Conservation (phyloP, 805 yeast genomes). For the Komagataella phaffii region DNA sequence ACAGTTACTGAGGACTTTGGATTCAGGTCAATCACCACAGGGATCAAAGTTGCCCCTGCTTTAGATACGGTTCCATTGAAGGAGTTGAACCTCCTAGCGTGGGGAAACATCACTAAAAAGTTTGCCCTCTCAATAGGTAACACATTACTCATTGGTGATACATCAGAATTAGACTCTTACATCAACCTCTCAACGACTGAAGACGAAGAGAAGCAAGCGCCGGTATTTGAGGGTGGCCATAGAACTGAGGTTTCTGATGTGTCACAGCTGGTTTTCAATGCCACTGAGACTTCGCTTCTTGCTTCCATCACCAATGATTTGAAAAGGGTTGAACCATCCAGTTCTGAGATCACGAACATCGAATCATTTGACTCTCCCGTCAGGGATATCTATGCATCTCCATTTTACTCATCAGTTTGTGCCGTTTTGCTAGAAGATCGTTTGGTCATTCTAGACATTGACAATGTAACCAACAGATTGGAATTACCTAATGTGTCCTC, state of each 20-base stretch:
- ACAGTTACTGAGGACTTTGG: constrained; percentile 26
- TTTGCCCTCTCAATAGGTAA: constrained; percentile 25
- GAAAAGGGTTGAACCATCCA: neutral
- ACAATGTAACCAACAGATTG: neutral
- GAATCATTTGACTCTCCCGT: neutral
- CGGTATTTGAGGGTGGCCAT: neutral
- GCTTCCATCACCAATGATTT: neutral
- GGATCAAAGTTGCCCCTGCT: constrained; percentile 18
- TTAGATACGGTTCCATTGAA: constrained; percentile 23
- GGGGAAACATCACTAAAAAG: constrained; percentile 16
- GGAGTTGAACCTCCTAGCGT: constrained; percentile 21
- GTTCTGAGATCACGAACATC: neutral
- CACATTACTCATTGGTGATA: constrained; percentile 20
- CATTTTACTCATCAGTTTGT: neutral
- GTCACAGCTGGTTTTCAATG: neutral
- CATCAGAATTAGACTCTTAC: constrained; percentile 12
- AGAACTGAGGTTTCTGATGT: neutral
- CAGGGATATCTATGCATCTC: neutral
- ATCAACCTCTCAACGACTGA: neutral
- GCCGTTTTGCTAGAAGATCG: neutral
- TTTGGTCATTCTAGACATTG: neutral
- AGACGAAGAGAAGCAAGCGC: neutral
- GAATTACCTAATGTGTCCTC: neutral
- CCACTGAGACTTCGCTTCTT: neutral
- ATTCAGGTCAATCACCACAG: constrained; percentile 22